Conservation (phyloP, 2,329 filamentous ascomycete species). For the Exophiala phaeomuriformis region DNA sequence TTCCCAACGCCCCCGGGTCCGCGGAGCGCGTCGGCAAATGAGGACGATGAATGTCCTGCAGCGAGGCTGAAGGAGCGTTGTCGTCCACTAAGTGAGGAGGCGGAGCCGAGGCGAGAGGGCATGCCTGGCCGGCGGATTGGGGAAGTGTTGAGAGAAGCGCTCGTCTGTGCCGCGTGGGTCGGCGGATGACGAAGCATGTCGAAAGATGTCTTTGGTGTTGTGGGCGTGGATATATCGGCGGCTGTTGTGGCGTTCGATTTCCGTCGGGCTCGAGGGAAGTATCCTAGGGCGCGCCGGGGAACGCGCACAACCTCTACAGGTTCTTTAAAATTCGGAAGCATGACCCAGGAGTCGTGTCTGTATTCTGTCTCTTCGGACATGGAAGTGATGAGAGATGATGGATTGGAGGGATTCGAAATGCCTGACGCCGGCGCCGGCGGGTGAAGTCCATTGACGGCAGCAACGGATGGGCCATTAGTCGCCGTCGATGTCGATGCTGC, state of each 20-base stretch:
- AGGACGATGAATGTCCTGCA: slow-evolving; percentile 30
- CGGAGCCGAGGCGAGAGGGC: slow-evolving; percentile 27
- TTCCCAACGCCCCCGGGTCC: slow-evolving; percentile 86
- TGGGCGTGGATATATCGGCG: slow-evolving; percentile 45
- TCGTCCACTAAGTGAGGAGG: slow-evolving; percentile 7
- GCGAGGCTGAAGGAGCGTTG: slow-evolving; percentile 26
- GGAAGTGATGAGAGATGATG: slow-evolving; percentile 13
- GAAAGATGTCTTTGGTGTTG: slow-evolving; percentile 25
- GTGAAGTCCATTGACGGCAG: slow-evolving; percentile 3
- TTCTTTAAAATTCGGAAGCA: slow-evolving; percentile 61
- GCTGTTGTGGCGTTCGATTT: slow-evolving; percentile 60
- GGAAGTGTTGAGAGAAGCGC: slow-evolving; percentile 31
- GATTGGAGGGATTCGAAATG: slow-evolving; percentile 13
- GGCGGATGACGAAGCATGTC: slow-evolving; percentile 29
- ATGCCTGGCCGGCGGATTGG: slow-evolving; percentile 32
- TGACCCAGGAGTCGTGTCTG: slow-evolving; percentile 85
- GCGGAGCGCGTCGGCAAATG: slow-evolving; percentile 57
- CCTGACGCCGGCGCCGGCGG: background rate
- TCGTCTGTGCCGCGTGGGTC: slow-evolving; percentile 27
- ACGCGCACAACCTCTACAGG: slow-evolving; percentile 82
- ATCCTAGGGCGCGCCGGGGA: slow-evolving; percentile 71
- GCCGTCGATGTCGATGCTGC: background rate
- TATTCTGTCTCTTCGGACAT: slow-evolving; percentile 54
- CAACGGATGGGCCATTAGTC: background rate
- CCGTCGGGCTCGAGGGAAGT: slow-evolving; percentile 84